Evolutionary conservation across 805 yeast genomes (phyloP), one percentile per base, ranked within the genome.

Genomic region (Pichia insulana): DNA sequence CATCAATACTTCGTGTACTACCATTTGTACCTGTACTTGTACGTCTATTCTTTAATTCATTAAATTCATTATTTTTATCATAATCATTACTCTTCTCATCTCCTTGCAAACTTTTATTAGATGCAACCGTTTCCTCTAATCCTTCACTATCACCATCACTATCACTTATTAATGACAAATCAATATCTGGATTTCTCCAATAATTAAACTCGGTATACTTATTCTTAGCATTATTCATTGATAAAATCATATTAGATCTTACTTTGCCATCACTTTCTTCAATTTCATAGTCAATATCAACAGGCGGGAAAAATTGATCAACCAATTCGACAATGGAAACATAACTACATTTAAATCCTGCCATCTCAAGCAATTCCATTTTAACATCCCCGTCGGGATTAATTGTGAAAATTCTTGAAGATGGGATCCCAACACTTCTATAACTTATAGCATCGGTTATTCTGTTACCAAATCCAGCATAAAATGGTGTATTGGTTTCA

Each of bases 381-480:
- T 87, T 96, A 34, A 92, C 98, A 50, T 92, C 97, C 2, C 97
- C 96, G 48, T 85, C 87, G 2, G 97, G 89, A 55, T 92, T 90
- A 53, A 92, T 92, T 7, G 98, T 92, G 58, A 92, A 92, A 33
- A 92, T 89, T 48, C 96, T 70, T 32, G 96, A 90, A 16, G 94
- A 79, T 2, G 98, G 97, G 9, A 92, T 84, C 4, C 92, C 88
- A 7, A 92, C 97, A 9, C 88, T 83, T 53, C 97, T 71, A 59
- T 92, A 92, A 42, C 96, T 85, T 41, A 92, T 73, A 7, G 97
- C 97, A 64, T 92, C 98, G 2, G 98, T 92, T 46, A 92, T 92
- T 50, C 95, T 70, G 58, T 92, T 92, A 26, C 98, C 98, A 61
- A 92, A 92, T 0, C 98, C 98, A 12, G 98, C 98, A 61, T 86